Base-by-base conservation (phyloP, 129 eudicot genomes). In the Pulicaria dysenterica region DNA sequence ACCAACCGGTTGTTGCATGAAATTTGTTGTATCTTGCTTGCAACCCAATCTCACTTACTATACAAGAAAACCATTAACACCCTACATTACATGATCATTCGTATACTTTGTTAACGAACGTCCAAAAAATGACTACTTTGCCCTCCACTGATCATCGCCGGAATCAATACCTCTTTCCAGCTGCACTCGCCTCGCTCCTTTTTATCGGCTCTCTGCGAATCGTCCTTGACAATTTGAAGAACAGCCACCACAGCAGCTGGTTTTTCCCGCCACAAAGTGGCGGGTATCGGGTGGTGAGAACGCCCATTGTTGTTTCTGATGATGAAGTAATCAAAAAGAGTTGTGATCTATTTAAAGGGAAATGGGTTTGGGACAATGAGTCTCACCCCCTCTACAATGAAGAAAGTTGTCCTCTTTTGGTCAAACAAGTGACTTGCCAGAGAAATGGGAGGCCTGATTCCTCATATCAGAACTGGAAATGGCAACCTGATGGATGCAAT, bases 371-470 rank as follows among this genome's bases (percentile, higher is more conserved):
- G 91, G 96, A 85, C 59, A 90, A 95, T 82, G 63, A 40, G 48
- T 84, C 91, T 19, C 79, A 69, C 73, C 99, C 99, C 16, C 82
- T 86, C 7, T 90, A 95, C 71, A 86, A 81, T 16, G 99, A 95
- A 85, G 88, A 84, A 45, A 90, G 91, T 58, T 95, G 97, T 40
- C 86, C 91, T 36, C 90, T 76, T 80, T 83, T 95, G 83, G 97
- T 95, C 14, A 95, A 95, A 68, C 99, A 90, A 77, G 90, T 89
- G 13, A 83, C 99, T 62, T 95, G 99, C 65, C 83, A 77, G 39
- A 90, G 74, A 50, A 95, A 90, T 79, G 97, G 99, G 45, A 88
- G 99, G 64, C 86, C 96, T 39, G 99, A 95, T 86, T 81, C 95
- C 63, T 66, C 75, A 7, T 94, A 94, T 76, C 96, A 90, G 88